Percentiles rank a stretch among this genome's conserved stretches.
phyloP scores from a whole-genome alignment of 2,329 filamentous ascomycete species.

The Helicocarpus griseus region DNA sequence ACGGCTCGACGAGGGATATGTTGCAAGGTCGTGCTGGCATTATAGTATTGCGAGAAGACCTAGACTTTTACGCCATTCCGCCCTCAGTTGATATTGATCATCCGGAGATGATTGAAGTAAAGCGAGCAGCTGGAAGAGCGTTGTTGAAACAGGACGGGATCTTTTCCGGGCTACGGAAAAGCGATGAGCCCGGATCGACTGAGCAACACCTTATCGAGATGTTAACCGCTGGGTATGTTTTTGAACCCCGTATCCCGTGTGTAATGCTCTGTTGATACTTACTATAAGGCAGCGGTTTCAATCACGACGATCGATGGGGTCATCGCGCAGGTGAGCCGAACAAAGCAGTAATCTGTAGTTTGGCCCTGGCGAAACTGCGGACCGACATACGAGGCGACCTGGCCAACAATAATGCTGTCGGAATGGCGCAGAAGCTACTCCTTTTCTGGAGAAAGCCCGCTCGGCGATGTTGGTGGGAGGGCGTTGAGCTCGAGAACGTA shows the following conservation, averaged over 20 bases:
- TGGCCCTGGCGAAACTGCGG: constrained; percentile 82
- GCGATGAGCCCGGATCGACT: constrained; percentile 90
- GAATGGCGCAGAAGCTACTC: constrained; percentile 96
- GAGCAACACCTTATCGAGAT: constrained; percentile 99
- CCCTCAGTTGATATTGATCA: constrained; percentile 75
- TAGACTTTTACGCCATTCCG: constrained; percentile 96
- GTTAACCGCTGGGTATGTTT: constrained; percentile 85
- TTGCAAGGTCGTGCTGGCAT: constrained; percentile 84
- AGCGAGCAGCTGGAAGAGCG: constrained; percentile 81
- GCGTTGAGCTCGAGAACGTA: constrained; percentile 79
- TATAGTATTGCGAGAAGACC: constrained; percentile 88
- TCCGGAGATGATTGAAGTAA: constrained; percentile 88
- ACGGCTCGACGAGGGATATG: constrained; percentile 62
- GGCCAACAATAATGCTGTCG: constrained; percentile 66
- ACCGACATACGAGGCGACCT: constrained; percentile 78
- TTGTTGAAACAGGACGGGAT: constrained; percentile 85
- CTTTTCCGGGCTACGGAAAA: constrained; percentile 88
- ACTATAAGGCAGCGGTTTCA: constrained; percentile 67
- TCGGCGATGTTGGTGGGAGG: constrained; percentile 97
- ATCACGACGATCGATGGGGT: constrained; percentile 90
- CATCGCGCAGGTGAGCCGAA: constrained; percentile 96
- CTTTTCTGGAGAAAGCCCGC: constrained; percentile 98
- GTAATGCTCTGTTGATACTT: no score
- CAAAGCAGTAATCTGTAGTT: constrained; percentile 95
- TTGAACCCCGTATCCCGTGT: not conserved